Evolutionary conservation across 306 rosid genomes (phyloP), one percentile per base, ranked within the genome.

Genomic region (Vigna hirtella): DNA sequence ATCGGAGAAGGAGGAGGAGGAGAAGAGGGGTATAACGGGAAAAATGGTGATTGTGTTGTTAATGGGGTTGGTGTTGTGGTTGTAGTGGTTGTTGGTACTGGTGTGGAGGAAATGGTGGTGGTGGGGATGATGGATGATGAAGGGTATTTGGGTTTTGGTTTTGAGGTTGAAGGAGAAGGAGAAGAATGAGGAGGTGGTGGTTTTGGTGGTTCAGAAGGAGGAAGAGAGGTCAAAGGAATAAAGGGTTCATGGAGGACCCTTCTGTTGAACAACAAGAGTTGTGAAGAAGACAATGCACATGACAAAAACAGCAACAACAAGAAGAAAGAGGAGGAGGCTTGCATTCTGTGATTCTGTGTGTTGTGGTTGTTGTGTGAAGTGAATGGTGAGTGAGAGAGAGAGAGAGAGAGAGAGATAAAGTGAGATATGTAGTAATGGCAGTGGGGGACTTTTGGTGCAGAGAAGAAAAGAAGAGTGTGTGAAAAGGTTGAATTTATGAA

Each of bases 191-290:
- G 58, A 4, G 66, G 77, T 40, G 85, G 64, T 15, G 87, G 67
- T 11, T 53, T 47, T n/a, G 90, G 91, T 12, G 89, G 83, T 14
- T 82, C 17, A 49, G 90, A 56, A 40, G 97, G 87, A 34, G 93
- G 83, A 26, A 82, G 55, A 4, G 90, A 26, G 63, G 87, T 83
- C 1, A 80, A 52, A 0, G 97, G 96, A 5, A 80, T 4, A 13
- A 81, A 80, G 12, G 97, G 97, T 73, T 94, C 85, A 73, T 92
- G 97, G 48, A 92, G 97, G 81, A 88, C 69, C 17, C 98, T 83
- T 83, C 83, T 83, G 4, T 36, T 77, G 70, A 78, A 15, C 36
- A 77, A 22, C 17, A 49, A 18, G 57, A 73, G 6, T 49, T 69
- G 43, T 1, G 80, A 51, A 6, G 69, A 72, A n/a, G 80, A 80